These are phyloP conservation scores for Solanum rostratum DNA, from an alignment of 257 asterid species.

Conservation along the genomic window DNA sequence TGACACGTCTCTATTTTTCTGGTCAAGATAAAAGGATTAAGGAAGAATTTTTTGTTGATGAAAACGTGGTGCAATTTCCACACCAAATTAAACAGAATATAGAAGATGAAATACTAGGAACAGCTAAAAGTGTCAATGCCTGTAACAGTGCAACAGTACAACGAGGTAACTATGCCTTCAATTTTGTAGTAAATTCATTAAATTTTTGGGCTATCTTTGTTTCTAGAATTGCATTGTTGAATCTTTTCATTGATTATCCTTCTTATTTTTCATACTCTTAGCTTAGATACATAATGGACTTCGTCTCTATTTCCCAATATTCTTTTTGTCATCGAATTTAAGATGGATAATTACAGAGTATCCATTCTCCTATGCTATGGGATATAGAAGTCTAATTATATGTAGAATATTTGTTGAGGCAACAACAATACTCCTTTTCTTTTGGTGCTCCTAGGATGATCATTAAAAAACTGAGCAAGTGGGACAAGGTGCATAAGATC, in stretches of 20 bases:
- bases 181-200: background rate
- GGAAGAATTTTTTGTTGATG: constrained; percentile 31
- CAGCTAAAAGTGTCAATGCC: constrained; percentile 46
- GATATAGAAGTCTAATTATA: background rate
- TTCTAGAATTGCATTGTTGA: background rate
- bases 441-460: background rate
- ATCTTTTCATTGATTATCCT: background rate
- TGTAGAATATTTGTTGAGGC: background rate
- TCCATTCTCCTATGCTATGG: background rate
- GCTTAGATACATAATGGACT: background rate
- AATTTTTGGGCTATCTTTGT: background rate
- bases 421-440: background rate
- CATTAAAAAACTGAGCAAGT: background rate
- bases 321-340: background rate
- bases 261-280: background rate
- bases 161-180: constrained; percentile 36
- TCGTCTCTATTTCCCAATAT: background rate
- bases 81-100: constrained; percentile 44
- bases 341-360: background rate
- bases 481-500: background rate
- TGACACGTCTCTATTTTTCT: background rate
- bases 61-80: constrained; percentile 46
- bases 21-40: constrained; percentile 45
- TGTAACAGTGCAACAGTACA: constrained; percentile 40
- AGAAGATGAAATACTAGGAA: constrained; percentile 38